Conservation (phyloP, 1,139 yeast species). For the Diutina rugosa region DNA sequence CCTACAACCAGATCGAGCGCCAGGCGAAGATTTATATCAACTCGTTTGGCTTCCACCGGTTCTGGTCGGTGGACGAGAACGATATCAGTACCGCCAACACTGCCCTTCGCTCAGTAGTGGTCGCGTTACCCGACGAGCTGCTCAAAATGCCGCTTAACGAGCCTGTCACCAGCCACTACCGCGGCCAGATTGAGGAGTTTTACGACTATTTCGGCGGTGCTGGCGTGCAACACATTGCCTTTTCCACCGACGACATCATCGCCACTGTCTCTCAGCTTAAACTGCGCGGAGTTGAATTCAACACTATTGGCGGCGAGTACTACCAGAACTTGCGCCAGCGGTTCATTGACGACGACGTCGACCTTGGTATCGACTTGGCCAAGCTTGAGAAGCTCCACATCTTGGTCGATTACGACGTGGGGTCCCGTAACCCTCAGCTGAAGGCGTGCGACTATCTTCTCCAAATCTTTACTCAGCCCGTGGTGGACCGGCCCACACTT, state of each 20-base stretch:
- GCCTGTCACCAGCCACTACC: slow-evolving; percentile 55
- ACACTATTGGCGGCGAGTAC: slow-evolving; percentile 41
- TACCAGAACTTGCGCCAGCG: slow-evolving; percentile 36
- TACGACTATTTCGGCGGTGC: slow-evolving; percentile 65
- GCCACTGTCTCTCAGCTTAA: slow-evolving; percentile 40
- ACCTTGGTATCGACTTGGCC: slow-evolving; percentile 33
- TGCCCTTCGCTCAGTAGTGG: slow-evolving; percentile 61
- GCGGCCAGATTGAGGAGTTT: slow-evolving; percentile 75
- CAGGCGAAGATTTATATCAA: slow-evolving; percentile 47
- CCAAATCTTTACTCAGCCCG: slow-evolving; percentile 68
- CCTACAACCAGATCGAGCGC: slow-evolving; percentile 51
- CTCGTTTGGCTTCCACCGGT: slow-evolving; percentile 61
- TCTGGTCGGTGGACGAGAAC: slow-evolving; percentile 75
- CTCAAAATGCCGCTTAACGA: slow-evolving; percentile 78
- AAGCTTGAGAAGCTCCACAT: slow-evolving; percentile 36
- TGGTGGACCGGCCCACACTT: slow-evolving; percentile 68
- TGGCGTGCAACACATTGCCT: slow-evolving; percentile 75
- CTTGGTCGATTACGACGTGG: slow-evolving; percentile 61
- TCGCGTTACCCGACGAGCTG: slow-evolving; percentile 54
- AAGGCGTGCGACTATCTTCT: slow-evolving; percentile 45
- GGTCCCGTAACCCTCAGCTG: slow-evolving; percentile 12
- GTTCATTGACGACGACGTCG: slow-evolving; percentile 19
- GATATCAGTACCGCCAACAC: slow-evolving; percentile 59
- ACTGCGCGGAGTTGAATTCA: slow-evolving; percentile 57
- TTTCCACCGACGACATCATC: slow-evolving; percentile 48